Percentiles rank a stretch among this genome's conserved stretches.
phyloP scores from a whole-genome alignment of 2,329 filamentous ascomycete species.

The Pochonia chlamydosporia region DNA sequence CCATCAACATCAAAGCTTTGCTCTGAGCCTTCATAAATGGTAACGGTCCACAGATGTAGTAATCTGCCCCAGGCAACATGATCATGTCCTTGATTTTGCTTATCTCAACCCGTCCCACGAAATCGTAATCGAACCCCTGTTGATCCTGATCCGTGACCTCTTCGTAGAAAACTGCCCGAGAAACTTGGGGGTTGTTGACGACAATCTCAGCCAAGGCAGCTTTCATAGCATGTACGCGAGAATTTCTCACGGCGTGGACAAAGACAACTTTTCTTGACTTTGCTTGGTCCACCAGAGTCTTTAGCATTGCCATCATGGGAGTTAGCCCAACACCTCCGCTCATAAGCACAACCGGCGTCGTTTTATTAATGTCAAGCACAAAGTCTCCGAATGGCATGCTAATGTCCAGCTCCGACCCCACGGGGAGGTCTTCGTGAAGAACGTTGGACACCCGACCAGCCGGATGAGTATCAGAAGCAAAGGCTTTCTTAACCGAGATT shows the following conservation, averaged over 20 bases:
- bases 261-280: slow-evolving; percentile 40
- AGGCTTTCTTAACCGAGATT: slow-evolving; percentile 57
- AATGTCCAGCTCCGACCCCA: slow-evolving; percentile 54
- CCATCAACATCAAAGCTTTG: background rate
- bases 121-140: slow-evolving; percentile 27
- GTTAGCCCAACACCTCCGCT: slow-evolving; percentile 51
- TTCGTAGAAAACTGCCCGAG: slow-evolving; percentile 37
- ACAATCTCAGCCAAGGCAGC: background rate
- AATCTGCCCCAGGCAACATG: slow-evolving; percentile 38
- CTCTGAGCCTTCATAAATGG: slow-evolving; percentile 33
- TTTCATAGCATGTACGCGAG: slow-evolving; percentile 16
- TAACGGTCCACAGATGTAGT: slow-evolving; percentile 43
- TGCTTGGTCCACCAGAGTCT: slow-evolving; percentile 36
- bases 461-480: slow-evolving; percentile 39
- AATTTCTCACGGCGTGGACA: slow-evolving; percentile 39
- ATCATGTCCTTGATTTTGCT: slow-evolving; percentile 27
- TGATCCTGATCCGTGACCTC: slow-evolving; percentile 31
- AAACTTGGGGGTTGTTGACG: slow-evolving; percentile 7
- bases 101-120: slow-evolving; percentile 35
- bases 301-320: slow-evolving; percentile 51
- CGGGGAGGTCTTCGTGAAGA: slow-evolving; percentile 50
- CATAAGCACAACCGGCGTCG: slow-evolving; percentile 45
- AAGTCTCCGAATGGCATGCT: slow-evolving; percentile 59
- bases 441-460: slow-evolving; percentile 61
- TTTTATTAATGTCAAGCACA: slow-evolving; percentile 36